These are phyloP conservation scores for Chenopodium album DNA, from an alignment of 148 eudicot genomes.

Conservation along the genomic window DNA sequence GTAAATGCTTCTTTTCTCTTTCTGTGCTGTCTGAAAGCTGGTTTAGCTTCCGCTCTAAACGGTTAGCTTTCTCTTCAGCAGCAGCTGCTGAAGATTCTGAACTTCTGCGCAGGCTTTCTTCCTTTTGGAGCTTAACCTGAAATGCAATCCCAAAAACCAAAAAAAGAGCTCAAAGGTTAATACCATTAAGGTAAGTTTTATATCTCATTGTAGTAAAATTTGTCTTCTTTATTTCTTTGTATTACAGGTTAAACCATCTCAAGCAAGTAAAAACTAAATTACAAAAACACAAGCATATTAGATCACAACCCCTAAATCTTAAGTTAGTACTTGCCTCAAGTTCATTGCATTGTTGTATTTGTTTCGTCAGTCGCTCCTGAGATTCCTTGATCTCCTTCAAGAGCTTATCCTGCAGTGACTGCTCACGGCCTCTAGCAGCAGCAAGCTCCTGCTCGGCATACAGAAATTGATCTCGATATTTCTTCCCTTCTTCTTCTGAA, in stretches of 20 bases:
- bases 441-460: constrained; percentile 91
- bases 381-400: constrained; percentile 78
- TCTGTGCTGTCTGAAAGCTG: constrained; percentile 52
- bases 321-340: constrained; percentile 55
- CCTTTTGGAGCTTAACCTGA: constrained; percentile 69
- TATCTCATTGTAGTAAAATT: background rate
- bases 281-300: background rate
- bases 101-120: constrained; percentile 58
- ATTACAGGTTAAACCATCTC: background rate
- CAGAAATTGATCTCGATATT: constrained; percentile 59
- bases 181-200: too few species aligned
- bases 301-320: background rate
- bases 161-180: background rate
- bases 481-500: constrained; percentile 73
- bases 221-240: too few species aligned
- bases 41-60: constrained; percentile 57
- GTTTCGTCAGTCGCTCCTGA: constrained; percentile 65
- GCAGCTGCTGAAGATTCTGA: constrained; percentile 71
- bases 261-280: background rate
- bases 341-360: constrained; percentile 57
- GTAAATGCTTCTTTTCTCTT: constrained; percentile 61
- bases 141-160: constrained; percentile 12
- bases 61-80: constrained; percentile 68
- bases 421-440: constrained; percentile 90
- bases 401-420: constrained; percentile 74